phyloP scores from a whole-genome alignment of 2,329 filamentous ascomycete species.

The Xylariaceae sp. region DNA sequence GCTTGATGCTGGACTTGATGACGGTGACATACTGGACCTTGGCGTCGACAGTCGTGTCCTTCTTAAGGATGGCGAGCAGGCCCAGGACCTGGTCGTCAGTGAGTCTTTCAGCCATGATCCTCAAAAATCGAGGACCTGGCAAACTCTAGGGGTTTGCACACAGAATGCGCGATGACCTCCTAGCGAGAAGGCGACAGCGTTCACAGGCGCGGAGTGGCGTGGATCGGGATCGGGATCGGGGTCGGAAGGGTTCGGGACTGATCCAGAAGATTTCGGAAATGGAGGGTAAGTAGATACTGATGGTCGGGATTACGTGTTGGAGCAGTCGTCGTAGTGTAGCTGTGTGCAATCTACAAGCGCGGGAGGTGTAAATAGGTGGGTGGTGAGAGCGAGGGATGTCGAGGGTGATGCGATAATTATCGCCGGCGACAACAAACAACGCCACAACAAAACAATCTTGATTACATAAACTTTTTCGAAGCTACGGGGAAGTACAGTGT shows the following conservation, averaged over 20 bases:
- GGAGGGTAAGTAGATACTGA: not conserved
- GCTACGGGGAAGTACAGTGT: conserved; percentile 12
- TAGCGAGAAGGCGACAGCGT: not conserved
- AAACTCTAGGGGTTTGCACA: conserved; percentile 6
- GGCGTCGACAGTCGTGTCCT: conserved; percentile 61
- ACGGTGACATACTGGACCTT: conserved; percentile 67
- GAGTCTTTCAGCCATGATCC: conserved; percentile 51
- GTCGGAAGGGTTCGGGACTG: not conserved
- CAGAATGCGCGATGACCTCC: conserved; percentile 15
- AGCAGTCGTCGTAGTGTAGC: not conserved
- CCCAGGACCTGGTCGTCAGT: conserved; percentile 54
- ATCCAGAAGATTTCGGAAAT: not conserved
- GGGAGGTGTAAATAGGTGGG: not conserved
- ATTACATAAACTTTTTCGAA: conserved; percentile 10
- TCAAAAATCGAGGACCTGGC: conserved; percentile 26
- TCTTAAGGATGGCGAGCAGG: conserved; percentile 48
- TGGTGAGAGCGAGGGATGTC: not conserved
- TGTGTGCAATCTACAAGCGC: not conserved
- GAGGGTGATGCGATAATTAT: not conserved
- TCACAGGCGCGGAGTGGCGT: not conserved
- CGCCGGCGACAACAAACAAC: conserved; percentile 13
- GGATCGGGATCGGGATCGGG: not conserved
- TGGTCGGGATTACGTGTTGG: not conserved
- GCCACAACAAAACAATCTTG: conserved; percentile 15
- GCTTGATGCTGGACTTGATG: conserved; percentile 86